A percentile compares a stretch with the other conserved stretches of the same genome.
These are phyloP conservation scores for Fusarium proliferatum DNA, from an alignment of 2,329 filamentous ascomycete species.

Conservation along the genomic window DNA sequence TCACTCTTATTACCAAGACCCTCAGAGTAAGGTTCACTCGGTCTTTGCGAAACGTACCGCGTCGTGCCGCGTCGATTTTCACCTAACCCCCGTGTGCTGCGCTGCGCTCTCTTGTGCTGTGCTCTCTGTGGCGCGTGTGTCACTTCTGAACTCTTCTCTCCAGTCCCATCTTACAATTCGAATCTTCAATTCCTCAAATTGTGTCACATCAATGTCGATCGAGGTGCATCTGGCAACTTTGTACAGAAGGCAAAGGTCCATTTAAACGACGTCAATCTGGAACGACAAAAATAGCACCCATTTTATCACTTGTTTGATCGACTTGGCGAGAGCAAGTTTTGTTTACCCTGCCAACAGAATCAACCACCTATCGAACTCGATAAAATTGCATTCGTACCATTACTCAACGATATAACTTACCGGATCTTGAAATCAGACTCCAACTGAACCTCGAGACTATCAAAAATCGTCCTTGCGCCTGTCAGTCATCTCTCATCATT, in stretches of 20 bases:
- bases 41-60: conserved; percentile 17
- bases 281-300: conserved; percentile 30
- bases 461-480: conserved; percentile 6
- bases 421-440: background rate
- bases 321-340: conserved; percentile 26
- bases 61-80: conserved; percentile 29
- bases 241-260: background rate
- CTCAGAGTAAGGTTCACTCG: conserved; percentile 2
- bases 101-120: background rate
- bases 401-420: background rate
- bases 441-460: conserved; percentile 1
- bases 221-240: conserved; percentile 2
- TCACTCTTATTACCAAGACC: background rate
- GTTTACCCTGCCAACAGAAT: conserved; percentile 22
- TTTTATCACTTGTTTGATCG: conserved; percentile 16
- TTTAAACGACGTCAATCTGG: conserved; percentile 4
- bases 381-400: background rate
- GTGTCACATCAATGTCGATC: background rate
- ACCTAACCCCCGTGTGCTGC: background rate
- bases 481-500: conserved; percentile 28
- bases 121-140: conserved; percentile 6
- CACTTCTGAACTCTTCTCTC: conserved; percentile 5
- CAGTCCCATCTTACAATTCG: conserved; percentile 4
- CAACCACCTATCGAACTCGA: background rate
- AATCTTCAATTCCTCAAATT: background rate